Evolutionary conservation across 441 rosid species (phyloP), one percentile per base, ranked within the genome.

Genomic region (Dalechampia spathulata): DNA sequence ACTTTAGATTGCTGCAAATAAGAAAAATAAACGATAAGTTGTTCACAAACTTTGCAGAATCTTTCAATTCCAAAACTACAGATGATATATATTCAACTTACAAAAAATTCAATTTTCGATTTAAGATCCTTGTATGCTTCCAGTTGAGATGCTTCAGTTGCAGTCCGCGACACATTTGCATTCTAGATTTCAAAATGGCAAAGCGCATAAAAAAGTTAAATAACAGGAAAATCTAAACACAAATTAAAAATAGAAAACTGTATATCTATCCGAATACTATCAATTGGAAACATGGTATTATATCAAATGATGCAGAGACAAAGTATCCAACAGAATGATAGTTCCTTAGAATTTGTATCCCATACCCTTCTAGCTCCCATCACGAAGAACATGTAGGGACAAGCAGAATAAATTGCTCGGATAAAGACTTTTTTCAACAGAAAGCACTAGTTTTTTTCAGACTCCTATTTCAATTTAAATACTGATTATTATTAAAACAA

Each of bases 1-100:
- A 86, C 75, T 64, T 62, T 87, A 27, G 75, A 69, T 85, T 87
- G 96, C 97, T 90, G 82, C 73, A 64, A 52, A 39, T 58, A 6
- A 48, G 52, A 66, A 7, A 39, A 4, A 5, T 20, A 25, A 46
- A 65, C 38, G 22, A 57, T 34, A 4, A 30, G 34, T 3, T 4
- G 4, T 30, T 30, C 6, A 22, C 42, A 7, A 9, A 14, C 19
- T 44, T 21, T 27, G 16, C 16, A 37, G 20, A 41, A 5, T 2
- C 10, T 21, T 9, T 22, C 6, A 0, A 41, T 48, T 45, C 6
- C 12, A 5, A 8, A 34, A 43, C 14, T 23, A 5, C 10, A 20
- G 1, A 23, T n/a, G 26, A 14, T 30, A 3, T 30, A 30, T 3
- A 25, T 23, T 21, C 3, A 6, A 79, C 92, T 86, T 82, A 90